Conservation (phyloP, 2,329 filamentous ascomycete genomes). For the Hansfordia pulvinata region DNA sequence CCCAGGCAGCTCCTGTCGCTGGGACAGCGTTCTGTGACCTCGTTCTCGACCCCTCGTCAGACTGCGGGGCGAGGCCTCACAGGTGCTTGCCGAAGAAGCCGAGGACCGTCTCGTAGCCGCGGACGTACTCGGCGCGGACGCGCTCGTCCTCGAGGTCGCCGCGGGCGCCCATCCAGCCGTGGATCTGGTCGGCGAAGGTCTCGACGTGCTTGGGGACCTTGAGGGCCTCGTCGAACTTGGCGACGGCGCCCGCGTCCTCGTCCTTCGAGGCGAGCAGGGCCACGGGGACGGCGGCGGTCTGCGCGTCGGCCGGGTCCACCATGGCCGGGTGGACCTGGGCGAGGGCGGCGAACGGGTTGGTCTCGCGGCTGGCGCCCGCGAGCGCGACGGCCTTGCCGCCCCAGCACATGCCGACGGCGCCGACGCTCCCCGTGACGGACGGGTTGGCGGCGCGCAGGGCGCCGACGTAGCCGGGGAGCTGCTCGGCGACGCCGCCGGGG, state of each 20-base stretch:
- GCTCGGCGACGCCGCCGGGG: constrained; percentile 30
- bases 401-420: too few species aligned
- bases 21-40: too few species aligned
- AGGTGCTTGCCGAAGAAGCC: constrained; percentile 41
- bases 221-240: constrained; percentile 41
- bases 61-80: constrained; percentile 8
- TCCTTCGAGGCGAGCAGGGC: constrained; percentile 53
- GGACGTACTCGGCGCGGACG: constrained; percentile 46
- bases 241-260: constrained; percentile 39
- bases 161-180: constrained; percentile 63
- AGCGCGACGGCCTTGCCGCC: constrained; percentile 53
- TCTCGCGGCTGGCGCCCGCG: constrained; percentile 28
- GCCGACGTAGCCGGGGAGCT: constrained; percentile 40
- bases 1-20: too few species aligned
- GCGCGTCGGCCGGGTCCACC: constrained; percentile 49
- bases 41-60: too few species aligned
- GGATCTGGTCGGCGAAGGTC: constrained; percentile 52
- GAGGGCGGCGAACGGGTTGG: constrained; percentile 40
- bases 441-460: constrained; percentile 37
- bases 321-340: constrained; percentile 46
- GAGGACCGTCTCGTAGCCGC: constrained; percentile 46
- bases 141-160: constrained; percentile 41
- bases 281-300: constrained; percentile 45
- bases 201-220: constrained; percentile 45
- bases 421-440: too few species aligned